These are phyloP conservation scores for Flaveria sonorensis DNA, from an alignment of 129 eudicot species.

Conservation along the genomic window DNA sequence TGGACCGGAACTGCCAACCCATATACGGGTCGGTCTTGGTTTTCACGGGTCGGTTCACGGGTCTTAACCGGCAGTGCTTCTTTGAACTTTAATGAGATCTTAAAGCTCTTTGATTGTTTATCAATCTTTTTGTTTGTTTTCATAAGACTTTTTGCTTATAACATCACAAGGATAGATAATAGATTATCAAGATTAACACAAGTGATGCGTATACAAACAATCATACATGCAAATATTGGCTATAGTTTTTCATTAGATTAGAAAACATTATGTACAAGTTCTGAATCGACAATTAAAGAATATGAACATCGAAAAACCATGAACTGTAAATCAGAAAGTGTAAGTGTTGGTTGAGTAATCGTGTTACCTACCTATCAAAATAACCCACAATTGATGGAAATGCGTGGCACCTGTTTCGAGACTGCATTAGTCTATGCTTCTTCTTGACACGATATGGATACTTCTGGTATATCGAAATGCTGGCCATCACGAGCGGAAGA, in stretches of 20 bases:
- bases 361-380: background rate
- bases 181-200: background rate
- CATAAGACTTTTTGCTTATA: too few relatives aligned
- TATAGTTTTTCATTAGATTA: background rate
- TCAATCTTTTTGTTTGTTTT: too few relatives aligned
- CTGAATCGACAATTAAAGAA: background rate
- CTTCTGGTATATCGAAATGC: conserved; percentile 88
- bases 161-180: too few relatives aligned
- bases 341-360: background rate
- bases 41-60: too few relatives aligned
- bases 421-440: conserved; percentile 48
- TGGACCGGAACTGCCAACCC: too few relatives aligned
- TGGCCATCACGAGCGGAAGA: conserved; percentile 78
- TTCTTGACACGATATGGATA: conserved; percentile 76
- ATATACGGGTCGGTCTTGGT: too few relatives aligned
- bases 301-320: background rate
- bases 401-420: background rate
- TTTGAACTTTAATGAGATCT: too few relatives aligned
- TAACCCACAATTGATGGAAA: background rate
- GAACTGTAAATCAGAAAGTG: background rate
- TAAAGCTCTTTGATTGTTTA: too few relatives aligned
- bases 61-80: too few relatives aligned
- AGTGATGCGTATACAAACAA: background rate
- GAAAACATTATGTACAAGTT: conserved; percentile 5
- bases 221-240: background rate